Base-by-base conservation (phyloP, 202 grass and related monocot genomes). In the Panicum hallii region DNA sequence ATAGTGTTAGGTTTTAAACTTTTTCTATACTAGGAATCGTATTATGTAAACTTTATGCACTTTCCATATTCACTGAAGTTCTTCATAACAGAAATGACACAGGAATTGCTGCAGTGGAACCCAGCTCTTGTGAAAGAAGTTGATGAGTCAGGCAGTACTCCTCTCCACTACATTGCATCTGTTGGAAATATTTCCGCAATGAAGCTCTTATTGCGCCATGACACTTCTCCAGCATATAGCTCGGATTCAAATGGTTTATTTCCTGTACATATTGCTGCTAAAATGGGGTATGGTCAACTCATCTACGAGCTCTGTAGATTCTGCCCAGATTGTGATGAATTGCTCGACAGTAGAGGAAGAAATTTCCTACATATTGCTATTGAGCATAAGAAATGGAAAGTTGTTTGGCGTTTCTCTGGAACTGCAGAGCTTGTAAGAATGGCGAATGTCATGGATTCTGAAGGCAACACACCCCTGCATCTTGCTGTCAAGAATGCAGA, bases 311-410 rank as follows among this genome's bases (percentile, higher is more conserved):
- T 95, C 61, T 86, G 79, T 19, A 69, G 81, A 70, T 55, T 74
- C 63, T 95, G 88, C 53, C 90, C 85, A 36, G 85, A 93, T 74
- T 82, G 56, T 62, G 90, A 95, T 5, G 86, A 91, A 70, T 79
- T 93, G 75, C 72, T 89, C 13, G 87, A 90, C 63, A 82, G 49
- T 11, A 69, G 90, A 74, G 93, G 93, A 85, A 93, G 83, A 49
- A 95, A 95, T 54, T 93, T 95, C 69, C 79, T 95, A 82, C 88
- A 95, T 79, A 43, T 87, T 84, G 90, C 90, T 55, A 78, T 93
- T 67, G 79, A 81, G 58, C 47, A 84, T 77, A 69, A 89, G 40
- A 83, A 79, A 77, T 71, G 61, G 80, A 75, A 83, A 70, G 69
- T 93, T 77, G 80, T 88, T 70, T 82, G 79, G 77, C 42, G 65